Base-by-base conservation (phyloP, 2,329 filamentous ascomycete genomes). In the Penicillium glabrum region DNA sequence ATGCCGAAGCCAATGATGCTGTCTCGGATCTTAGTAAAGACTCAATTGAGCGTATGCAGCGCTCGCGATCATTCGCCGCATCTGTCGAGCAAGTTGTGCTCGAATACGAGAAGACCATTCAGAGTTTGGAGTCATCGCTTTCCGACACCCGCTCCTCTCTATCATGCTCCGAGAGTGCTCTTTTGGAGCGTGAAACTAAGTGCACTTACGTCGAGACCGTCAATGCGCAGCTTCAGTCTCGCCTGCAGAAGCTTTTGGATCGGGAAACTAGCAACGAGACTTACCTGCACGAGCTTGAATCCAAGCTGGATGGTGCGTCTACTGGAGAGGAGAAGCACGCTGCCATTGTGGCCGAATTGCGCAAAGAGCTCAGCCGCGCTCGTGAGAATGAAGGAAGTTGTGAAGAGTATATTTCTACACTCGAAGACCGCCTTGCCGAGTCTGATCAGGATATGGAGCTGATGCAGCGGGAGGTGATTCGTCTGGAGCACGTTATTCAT, bases 61-160 rank as follows among this genome's bases (percentile, higher is more conserved):
- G 95, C 41, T 99, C 96, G 19, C 96, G 96, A 72, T 96, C 91
- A 0, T 98, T 99, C 71, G 93, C 93, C 1, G 89, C 96, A 71
- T 93, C 93, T 27, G 93, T 99, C 21, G 95, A 99, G 69, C 90
- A 96, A 69, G 91, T 99, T 23, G 91, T 99, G 3, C 80, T 98
- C 48, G 95, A 99, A 75, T 99, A 99, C 71, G 96, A 99, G 74
- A 98, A 96, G 82, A 99, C 96, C 0, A 99, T 99, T 49, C 93
- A 98, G 72, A 89, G 86, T 52, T 83, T 99, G 16, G 95, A 99
- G 74, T 87, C 92, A 50, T 97, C 93, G 1, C 84, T 99, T 14
- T 93, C 93, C 0, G 95, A 87, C 68, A 98, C 95, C 1, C 86
- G 95, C 56, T 83, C 89, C 33, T 91, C 90, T 0, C 81, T 99